A percentile compares a stretch with the other conserved stretches of the same genome.
These are phyloP conservation scores for Bacidia gigantensis DNA, from an alignment of 495 filamentous ascomycete species.

Conservation along the genomic window DNA sequence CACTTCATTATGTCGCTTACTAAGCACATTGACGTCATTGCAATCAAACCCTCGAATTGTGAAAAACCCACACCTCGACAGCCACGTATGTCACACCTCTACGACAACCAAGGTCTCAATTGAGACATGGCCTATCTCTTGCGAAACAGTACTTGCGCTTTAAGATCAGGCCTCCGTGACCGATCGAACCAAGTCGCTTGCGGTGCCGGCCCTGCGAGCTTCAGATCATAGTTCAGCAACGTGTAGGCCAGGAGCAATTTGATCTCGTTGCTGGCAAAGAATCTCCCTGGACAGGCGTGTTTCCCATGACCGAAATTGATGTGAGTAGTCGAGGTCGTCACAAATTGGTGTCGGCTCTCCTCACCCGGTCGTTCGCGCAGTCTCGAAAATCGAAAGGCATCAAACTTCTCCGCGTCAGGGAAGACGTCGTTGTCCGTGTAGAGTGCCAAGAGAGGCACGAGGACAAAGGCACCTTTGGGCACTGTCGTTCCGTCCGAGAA, in stretches of 20 bases:
- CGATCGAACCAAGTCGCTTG: not conserved
- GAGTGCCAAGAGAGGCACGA: not conserved
- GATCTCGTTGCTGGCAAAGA: conserved; percentile 37
- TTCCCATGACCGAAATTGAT: conserved; percentile 36
- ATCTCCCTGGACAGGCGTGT: conserved; percentile 42
- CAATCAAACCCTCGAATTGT: no score
- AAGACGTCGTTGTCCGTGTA: conserved; percentile 6
- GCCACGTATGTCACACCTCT: no score
- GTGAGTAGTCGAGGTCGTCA: conserved; percentile 27
- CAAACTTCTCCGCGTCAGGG: conserved; percentile 19
- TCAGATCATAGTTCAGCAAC: not conserved
- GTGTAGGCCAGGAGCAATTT: conserved; percentile 23
- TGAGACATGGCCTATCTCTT: not conserved
- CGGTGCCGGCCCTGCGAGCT: not conserved
- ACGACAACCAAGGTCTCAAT: not conserved
- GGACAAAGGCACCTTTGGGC: not conserved
- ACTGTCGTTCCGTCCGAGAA: not conserved
- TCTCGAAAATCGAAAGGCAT: conserved; percentile 29
- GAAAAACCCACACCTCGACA: no score
- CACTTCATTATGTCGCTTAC: no score
- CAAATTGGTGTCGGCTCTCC: conserved; percentile 28
- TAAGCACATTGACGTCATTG: no score
- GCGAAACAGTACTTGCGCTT: not conserved
- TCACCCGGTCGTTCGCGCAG: conserved; percentile 26
- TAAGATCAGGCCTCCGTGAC: not conserved